These are phyloP conservation scores for Excoecaria cochinchinensis DNA, from an alignment of 345 rosid genomes.

Conservation along the genomic window DNA sequence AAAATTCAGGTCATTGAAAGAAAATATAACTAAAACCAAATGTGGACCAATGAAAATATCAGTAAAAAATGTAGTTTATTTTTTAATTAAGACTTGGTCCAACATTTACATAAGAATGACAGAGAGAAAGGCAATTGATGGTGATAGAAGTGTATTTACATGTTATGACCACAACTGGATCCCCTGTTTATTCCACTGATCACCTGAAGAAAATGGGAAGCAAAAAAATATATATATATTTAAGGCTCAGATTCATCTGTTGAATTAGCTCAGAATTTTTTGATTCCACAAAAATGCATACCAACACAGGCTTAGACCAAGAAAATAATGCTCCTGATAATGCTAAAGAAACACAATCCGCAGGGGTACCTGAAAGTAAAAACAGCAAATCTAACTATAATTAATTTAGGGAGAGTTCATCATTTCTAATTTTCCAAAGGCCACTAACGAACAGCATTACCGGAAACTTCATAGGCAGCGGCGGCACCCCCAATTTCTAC, in stretches of 20 bases:
- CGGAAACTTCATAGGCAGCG: slow-evolving; percentile 26
- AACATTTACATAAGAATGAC: neutral
- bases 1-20: neutral
- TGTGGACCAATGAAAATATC: neutral
- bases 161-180: slow-evolving; percentile 23
- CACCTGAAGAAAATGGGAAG: neutral
- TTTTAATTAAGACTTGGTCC: neutral
- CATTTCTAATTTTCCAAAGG: neutral
- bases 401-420: neutral
- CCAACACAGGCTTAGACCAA: slow-evolving; percentile 27
- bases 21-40: neutral
- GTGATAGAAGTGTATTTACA: neutral
- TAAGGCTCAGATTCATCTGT: neutral
- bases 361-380: slow-evolving; percentile 24
- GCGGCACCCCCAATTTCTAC: slow-evolving; percentile 14
- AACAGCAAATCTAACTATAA: neutral
- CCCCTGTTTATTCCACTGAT: slow-evolving; percentile 26
- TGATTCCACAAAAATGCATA: neutral
- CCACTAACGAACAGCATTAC: neutral
- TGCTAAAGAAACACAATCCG: slow-evolving; percentile 26
- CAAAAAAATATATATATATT: neutral
- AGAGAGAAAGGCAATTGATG: neutral
- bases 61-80: neutral
- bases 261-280: neutral
- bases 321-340: slow-evolving; percentile 26